These are phyloP conservation scores for Ustilago tritici DNA, from an alignment of 1,284 basidiomycete genomes.

Conservation along the genomic window DNA sequence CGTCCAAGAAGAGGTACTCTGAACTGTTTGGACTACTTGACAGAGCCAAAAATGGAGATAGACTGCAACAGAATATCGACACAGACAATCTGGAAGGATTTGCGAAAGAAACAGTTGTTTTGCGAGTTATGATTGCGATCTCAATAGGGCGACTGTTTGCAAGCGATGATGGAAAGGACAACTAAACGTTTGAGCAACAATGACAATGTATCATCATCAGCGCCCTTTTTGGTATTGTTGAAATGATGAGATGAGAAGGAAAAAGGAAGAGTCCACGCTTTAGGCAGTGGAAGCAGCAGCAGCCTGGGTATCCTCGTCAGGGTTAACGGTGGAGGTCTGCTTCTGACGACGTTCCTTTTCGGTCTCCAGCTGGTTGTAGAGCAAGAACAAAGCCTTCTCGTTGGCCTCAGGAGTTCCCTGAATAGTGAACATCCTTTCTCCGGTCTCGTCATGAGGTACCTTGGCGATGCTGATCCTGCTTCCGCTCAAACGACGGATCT, in stretches of 20 bases:
- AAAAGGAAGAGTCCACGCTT: not conserved
- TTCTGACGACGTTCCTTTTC: slow-evolving; percentile 65
- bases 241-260: not conserved
- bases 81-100: too few relatives aligned
- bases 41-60: too few relatives aligned
- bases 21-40: too few relatives aligned
- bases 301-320: slow-evolving; percentile 50
- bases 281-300: slow-evolving; percentile 32
- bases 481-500: slow-evolving; percentile 95
- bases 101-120: too few relatives aligned
- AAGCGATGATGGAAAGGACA: too few relatives aligned
- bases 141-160: too few relatives aligned
- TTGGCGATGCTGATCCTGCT: slow-evolving; percentile 98
- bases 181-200: too few relatives aligned
- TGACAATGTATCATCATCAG: not conserved
- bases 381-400: slow-evolving; percentile 82
- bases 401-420: slow-evolving; percentile 86
- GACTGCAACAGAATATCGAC: too few relatives aligned
- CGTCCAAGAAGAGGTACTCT: too few relatives aligned
- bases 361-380: slow-evolving; percentile 79
- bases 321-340: slow-evolving; percentile 31
- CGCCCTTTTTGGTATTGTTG: not conserved
- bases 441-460: slow-evolving; percentile 96
- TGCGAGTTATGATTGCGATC: too few relatives aligned
- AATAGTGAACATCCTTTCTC: slow-evolving; percentile 99